Base-by-base conservation (phyloP, 1,284 basidiomycete genomes). In the Tremellales sp. region DNA sequence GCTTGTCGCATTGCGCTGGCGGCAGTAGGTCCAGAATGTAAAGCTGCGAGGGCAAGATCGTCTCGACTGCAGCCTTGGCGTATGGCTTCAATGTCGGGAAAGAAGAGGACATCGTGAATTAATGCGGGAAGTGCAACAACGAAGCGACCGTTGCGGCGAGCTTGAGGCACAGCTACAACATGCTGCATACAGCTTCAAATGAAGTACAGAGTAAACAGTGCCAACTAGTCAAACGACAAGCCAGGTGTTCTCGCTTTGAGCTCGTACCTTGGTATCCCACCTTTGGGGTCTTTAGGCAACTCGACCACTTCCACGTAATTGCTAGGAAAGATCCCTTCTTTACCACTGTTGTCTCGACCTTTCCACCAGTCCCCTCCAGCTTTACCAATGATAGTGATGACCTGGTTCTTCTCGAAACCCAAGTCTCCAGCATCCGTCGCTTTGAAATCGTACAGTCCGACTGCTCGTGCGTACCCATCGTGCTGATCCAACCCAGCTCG, bases 331-430 rank as follows among this genome's bases (percentile, higher is more conserved):
- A 81, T 77, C 10, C 81, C 81, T 51, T 75, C 72, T 24, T 67
- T 56, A 1, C 75, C 48, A 8, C 68, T 54, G 3, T 70, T 66
- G 10, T 73, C 70, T 1, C 77, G 29, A n/a, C 57, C 57, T 36
- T 47, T 54, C 64, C 64, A 85, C 89, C 89, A 92, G 56, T 89
- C 85, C 64, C 89, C 84, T 35, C 84, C 80, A 53, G 83, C 89
- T 74, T 82, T 86, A 66, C 85, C 79, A 17, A 83, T 81, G 15
- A 94, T 79, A 10, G 76, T 79, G 48, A 96, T 84, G 15, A 92
- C 80, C 56, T 93, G 84, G 1, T 89, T 89, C 68, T 86, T 89
- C n/a, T 75, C 78, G 68, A 96, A 87, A 1, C 85, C 84, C 37
- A 96, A 68, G 72, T 96, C 91, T 2, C 87, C 89, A 11, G 76